Base-by-base conservation (phyloP, 305 asterid genomes). In the Solanum hybrid region DNA sequence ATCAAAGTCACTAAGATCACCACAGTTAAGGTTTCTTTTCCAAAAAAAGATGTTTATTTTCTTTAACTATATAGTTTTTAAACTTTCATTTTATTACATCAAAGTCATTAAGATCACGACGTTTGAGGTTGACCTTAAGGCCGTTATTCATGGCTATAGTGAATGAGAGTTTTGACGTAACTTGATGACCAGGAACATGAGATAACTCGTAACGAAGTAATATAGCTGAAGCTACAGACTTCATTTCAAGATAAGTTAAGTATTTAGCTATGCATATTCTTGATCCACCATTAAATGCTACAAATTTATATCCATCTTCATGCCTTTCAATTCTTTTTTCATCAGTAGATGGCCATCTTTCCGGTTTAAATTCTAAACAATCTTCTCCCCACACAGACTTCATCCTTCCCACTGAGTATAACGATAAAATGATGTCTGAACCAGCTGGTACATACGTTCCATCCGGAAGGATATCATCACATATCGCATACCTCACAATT, bases 261-360 rank as follows among this genome's bases (percentile, higher is more conserved):
- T 88, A 75, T 82, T 88, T 88, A 17, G 37, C 89, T 24, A 77
- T 84, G 15, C 89, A 88, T n/a, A 31, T 27, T 71, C 89, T 88
- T 76, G 86, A 66, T 38, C 89, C 86, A n/a, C 26, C 89, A 34
- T 77, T 88, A 36, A 88, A 88, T 32, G 40, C 66, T 56, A 38
- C 76, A 36, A 0, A 88, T 3, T 56, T 88, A 15, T 40, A 88
- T 32, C 71, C 86, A 56, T 56, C 84, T 84, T 88, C 90, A 15
- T 10, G 29, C 90, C 69, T 37, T 22, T 26, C 34, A 8, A 38
- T 69, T 79, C 34, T 79, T 37, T 10, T 37, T 79, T n/a, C 60
- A 34, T 85, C 87, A 13, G 19, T 27, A 34, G 17, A 77, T 9
- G 56, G 69, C 78, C 87, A 78, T 31, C 87, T 56, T 78, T 78